Evolutionary conservation across 176 grass and related monocot species (phyloP).

Genomic region (Hordeum vulgare): DNA sequence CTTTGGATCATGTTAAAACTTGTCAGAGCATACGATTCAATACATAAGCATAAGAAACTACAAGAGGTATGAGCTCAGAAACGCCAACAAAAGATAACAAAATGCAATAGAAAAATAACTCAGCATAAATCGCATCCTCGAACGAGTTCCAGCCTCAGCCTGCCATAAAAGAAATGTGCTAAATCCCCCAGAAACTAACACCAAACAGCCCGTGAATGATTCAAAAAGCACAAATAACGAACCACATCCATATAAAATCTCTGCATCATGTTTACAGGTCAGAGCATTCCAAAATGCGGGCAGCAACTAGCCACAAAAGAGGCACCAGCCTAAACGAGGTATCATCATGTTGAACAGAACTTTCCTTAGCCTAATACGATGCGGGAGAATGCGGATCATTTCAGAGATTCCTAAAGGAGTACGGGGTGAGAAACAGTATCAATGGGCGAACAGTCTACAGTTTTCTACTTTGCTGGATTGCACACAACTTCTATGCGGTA

Average conservation of each 20-base stretch:
- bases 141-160: not conserved
- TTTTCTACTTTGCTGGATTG: constrained; percentile 4
- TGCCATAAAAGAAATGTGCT: no score
- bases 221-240: not conserved
- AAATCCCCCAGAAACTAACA: not conserved
- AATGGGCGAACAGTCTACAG: not conserved
- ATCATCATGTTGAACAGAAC: not conserved
- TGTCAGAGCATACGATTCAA: not conserved
- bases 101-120: not conserved
- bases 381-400: not conserved
- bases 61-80: not conserved
- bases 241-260: not conserved
- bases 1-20: not conserved
- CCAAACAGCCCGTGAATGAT: not conserved
- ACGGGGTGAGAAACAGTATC: not conserved
- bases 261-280: not conserved
- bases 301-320: not conserved
- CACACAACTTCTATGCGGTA: constrained; percentile 4
- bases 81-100: not conserved
- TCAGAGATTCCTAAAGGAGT: not conserved
- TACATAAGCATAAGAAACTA: not conserved
- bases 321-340: not conserved
- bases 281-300: not conserved
- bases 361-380: not conserved
- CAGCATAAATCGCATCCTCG: not conserved